Evolutionary conservation across 208 protist genomes (phyloP).

Genomic region (Trypanosoma conorhini): DNA sequence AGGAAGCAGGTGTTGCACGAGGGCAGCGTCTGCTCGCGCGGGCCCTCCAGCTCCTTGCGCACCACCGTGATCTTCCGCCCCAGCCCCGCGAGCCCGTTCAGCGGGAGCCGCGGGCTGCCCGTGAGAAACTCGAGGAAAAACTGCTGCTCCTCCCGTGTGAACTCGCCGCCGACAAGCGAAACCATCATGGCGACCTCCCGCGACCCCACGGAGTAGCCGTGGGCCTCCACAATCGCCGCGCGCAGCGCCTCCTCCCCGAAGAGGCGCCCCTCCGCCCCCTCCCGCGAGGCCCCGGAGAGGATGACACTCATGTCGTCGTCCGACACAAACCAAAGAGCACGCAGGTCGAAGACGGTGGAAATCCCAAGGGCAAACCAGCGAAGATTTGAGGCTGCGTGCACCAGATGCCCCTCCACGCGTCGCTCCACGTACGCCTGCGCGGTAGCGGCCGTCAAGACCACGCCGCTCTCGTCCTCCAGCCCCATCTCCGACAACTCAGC

Average conservation of each 20-base stretch:
- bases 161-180: constrained; percentile 65
- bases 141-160: constrained; percentile 62
- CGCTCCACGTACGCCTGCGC: constrained; percentile 36
- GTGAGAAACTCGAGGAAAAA: constrained; percentile 93
- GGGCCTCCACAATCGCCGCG: constrained; percentile 53
- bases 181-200: constrained; percentile 69
- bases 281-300: constrained; percentile 45
- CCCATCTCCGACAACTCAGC: constrained; percentile 52
- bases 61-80: constrained; percentile 81
- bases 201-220: constrained; percentile 78
- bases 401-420: constrained; percentile 30
- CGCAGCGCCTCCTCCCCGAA: constrained; percentile 73
- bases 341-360: constrained; percentile 57
- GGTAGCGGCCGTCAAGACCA: constrained; percentile 34
- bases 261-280: constrained; percentile 33
- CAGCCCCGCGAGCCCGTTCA: constrained; percentile 74
- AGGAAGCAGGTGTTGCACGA: constrained; percentile 93
- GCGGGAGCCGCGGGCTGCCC: constrained; percentile 72
- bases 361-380: constrained; percentile 65
- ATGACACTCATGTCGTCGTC: constrained; percentile 55
- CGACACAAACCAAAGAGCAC: constrained; percentile 49
- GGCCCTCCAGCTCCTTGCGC: constrained; percentile 77
- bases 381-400: constrained; percentile 51
- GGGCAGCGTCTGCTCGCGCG: constrained; percentile 71
- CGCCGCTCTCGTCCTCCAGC: constrained; percentile 50